Conservation (phyloP, 2,329 filamentous ascomycete species). For the Fusarium secorum region DNA sequence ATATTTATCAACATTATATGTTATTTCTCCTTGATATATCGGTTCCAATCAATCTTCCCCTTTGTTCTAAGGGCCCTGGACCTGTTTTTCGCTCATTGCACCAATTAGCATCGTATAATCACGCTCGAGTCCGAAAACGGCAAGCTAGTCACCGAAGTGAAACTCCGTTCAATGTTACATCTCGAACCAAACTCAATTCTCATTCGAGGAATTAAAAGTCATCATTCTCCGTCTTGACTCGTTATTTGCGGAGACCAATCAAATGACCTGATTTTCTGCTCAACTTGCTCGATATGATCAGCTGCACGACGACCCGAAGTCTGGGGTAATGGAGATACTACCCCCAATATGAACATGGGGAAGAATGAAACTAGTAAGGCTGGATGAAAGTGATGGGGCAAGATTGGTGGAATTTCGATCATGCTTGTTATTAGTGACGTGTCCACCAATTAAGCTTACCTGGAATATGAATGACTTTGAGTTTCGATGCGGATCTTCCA, state of each 20-base stretch:
- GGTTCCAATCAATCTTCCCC: not conserved
- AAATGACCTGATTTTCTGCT: not conserved
- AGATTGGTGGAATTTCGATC: constrained; percentile 21
- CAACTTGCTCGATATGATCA: not conserved
- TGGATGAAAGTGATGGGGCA: not conserved
- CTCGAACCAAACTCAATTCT: not conserved
- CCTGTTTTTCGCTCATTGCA: not conserved
- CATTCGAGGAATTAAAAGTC: constrained; percentile 28
- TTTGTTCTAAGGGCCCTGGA: not conserved
- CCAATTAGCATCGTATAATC: constrained; percentile 9
- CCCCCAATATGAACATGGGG: not conserved
- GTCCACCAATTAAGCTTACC: constrained; percentile 28
- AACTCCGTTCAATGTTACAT: constrained; percentile 36
- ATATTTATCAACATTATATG: not conserved
- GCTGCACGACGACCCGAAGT: constrained; percentile 11
- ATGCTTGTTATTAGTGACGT: not conserved
- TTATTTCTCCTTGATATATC: not conserved
- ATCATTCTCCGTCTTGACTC: constrained; percentile 18
- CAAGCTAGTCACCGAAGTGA: constrained; percentile 2
- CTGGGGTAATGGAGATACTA: constrained; percentile 20
- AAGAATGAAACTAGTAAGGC: not conserved
- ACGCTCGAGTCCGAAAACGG: constrained; percentile 13
- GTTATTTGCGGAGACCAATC: not conserved
- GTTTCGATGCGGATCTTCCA: constrained; percentile 2
- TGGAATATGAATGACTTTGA: not conserved